phyloP scores from a whole-genome alignment of 2,329 filamentous ascomycete species.

The Trichoderma afroharzianum region DNA sequence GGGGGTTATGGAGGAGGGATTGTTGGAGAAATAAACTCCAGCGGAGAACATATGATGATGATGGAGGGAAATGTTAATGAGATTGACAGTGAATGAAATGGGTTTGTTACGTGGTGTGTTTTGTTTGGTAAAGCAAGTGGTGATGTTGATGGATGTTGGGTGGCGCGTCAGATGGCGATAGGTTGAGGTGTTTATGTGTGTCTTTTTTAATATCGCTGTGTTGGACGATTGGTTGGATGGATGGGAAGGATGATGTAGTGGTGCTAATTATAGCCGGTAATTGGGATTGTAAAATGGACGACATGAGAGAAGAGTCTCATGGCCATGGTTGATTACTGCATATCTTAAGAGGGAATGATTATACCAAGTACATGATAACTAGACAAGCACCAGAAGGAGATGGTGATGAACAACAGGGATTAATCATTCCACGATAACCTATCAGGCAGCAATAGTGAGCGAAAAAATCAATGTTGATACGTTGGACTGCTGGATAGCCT shows the following conservation, averaged over 20 bases:
- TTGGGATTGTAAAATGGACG: background rate
- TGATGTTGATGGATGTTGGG: background rate
- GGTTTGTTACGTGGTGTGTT: background rate
- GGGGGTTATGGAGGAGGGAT: background rate
- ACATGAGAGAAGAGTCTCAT: background rate
- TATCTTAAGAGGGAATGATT: background rate
- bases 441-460: background rate
- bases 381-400: background rate
- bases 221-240: background rate
- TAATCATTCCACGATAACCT: background rate
- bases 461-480: background rate
- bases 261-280: background rate
- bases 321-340: background rate
- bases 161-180: no score
- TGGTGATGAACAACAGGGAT: background rate
- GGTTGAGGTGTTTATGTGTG: no score
- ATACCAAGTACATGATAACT: background rate
- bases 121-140: background rate
- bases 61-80: background rate
- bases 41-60: background rate
- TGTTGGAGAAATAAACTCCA: background rate
- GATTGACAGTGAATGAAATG: background rate
- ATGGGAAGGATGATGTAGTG: background rate
- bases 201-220: background rate
- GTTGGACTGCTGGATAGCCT: background rate